Conservation (phyloP, 2,329 filamentous ascomycete species). For the Botrytis sinoallii region DNA sequence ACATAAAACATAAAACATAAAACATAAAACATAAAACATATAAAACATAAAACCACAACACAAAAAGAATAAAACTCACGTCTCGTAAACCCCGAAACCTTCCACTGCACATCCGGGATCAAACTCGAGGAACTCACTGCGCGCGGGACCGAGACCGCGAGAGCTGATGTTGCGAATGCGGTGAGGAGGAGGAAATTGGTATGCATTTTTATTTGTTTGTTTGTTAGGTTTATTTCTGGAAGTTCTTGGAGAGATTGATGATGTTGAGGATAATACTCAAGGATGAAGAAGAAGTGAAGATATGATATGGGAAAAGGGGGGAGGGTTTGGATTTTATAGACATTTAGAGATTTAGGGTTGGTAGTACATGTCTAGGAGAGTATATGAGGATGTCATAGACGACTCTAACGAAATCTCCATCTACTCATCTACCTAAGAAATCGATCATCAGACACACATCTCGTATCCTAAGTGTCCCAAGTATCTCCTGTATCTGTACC, state of each 20-base stretch:
- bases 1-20: too few species aligned
- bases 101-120: conserved; percentile 17
- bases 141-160: conserved; percentile 9
- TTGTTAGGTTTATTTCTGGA: background rate
- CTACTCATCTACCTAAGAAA: background rate
- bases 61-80: conserved; percentile 7
- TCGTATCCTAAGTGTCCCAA: background rate
- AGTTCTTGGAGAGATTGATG: too few species aligned
- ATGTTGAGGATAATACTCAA: too few species aligned
- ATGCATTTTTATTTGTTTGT: background rate
- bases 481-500: background rate
- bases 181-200: conserved; percentile 10
- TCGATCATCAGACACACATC: background rate
- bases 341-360: background rate
- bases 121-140: background rate
- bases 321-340: background rate
- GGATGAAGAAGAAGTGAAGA: background rate
- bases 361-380: background rate
- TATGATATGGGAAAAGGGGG: background rate
- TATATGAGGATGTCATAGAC: too few species aligned
- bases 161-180: background rate
- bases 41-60: background rate
- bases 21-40: background rate
- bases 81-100: conserved; percentile 20
- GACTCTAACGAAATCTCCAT: too few species aligned